Percentiles rank a stretch among this genome's conserved stretches.
These are phyloP conservation scores for Colletotrichum sp. DNA, from an alignment of 2,329 filamentous ascomycete genomes.

Conservation along the genomic window DNA sequence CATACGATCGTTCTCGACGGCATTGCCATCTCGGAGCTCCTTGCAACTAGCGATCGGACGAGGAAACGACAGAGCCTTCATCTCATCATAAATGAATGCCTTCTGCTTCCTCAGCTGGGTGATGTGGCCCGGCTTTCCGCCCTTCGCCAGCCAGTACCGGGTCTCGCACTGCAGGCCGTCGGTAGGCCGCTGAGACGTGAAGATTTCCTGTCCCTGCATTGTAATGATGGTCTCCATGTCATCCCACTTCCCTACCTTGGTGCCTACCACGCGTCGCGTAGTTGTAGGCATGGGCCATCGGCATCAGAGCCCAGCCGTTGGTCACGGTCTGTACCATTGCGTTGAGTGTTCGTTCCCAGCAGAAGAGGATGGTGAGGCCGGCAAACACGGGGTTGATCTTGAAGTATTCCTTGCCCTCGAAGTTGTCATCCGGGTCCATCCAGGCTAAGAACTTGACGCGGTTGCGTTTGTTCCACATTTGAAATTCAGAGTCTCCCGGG, in stretches of 20 bases:
- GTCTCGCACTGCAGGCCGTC: not conserved
- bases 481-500: not conserved
- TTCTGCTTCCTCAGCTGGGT: not conserved
- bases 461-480: not conserved
- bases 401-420: not conserved
- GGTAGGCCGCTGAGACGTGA: not conserved
- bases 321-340: not conserved
- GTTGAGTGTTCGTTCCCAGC: not conserved
- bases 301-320: not conserved
- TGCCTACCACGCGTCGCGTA: not conserved
- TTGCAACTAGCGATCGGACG: not conserved
- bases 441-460: not conserved
- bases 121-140: not conserved
- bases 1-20: not conserved
- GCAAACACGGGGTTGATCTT: not conserved
- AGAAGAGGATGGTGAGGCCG: not conserved
- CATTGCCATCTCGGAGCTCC: not conserved
- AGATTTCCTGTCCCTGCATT: not conserved
- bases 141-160: not conserved
- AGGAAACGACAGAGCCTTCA: not conserved
- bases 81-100: not conserved
- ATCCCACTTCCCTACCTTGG: not conserved
- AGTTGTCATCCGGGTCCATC: not conserved
- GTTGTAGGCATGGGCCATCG: not conserved
- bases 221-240: not conserved